phyloP scores from a whole-genome alignment of 345 rosid species.

The Isatis tinctoria region DNA sequence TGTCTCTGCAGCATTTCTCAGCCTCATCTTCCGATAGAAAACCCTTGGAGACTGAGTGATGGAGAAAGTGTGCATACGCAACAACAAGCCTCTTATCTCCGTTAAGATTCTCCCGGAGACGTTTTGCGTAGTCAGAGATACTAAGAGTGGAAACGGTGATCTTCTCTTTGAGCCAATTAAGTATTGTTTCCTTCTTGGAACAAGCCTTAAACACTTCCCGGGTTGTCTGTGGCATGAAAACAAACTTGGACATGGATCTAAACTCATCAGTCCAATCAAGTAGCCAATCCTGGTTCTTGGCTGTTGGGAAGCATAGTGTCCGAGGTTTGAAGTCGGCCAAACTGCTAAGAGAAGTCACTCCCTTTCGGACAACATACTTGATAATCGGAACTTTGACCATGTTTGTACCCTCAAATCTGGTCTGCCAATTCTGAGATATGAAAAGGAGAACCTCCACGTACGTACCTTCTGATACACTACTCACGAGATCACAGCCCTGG shows the following conservation, averaged over 20 bases:
- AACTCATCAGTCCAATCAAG: conserved; percentile 57
- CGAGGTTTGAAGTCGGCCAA: conserved; percentile 9
- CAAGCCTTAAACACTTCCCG: conserved; percentile 25
- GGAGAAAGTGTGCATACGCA: conserved; percentile 53
- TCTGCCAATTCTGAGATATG: conserved; percentile 51
- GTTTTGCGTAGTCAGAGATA: conserved; percentile 34
- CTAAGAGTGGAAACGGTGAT: conserved; percentile 3
- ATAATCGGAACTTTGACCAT: conserved; percentile 44
- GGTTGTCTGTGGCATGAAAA: conserved; percentile 48
- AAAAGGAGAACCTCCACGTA: conserved; percentile 50
- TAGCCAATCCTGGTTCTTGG: conserved; percentile 37
- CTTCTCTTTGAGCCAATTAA: conserved; percentile 40
- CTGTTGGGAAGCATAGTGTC: conserved; percentile 22
- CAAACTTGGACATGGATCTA: conserved; percentile 25
- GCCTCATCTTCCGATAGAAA: conserved; percentile 31
- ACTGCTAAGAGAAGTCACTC: conserved; percentile 38
- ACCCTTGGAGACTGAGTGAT: conserved; percentile 28
- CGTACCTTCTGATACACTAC: conserved; percentile 43
- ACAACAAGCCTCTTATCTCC: conserved; percentile 38
- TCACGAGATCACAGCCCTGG: conserved; percentile 46
- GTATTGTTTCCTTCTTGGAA: conserved; percentile 17
- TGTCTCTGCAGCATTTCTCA: conserved; percentile 21
- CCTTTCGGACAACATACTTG: conserved; percentile 42
- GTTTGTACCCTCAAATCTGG: conserved; percentile 32
- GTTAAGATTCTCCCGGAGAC: conserved; percentile 17